Conservation (phyloP, 768 basidiomycete genomes). For the Rhizopogon vesiculosus region DNA sequence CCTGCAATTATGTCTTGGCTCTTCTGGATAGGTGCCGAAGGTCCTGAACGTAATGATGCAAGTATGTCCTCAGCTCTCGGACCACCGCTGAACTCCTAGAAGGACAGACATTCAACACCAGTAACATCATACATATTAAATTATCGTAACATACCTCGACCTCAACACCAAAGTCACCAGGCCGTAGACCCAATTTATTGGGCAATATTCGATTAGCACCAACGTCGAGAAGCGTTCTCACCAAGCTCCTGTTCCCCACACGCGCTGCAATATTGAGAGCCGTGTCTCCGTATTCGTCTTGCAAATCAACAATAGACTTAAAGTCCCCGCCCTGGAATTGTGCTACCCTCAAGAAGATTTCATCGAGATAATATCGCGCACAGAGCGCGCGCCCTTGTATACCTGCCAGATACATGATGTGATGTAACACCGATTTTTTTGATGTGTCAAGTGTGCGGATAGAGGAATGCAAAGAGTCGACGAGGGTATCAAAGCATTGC, state of each 20-base stretch:
- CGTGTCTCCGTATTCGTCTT: constrained; percentile 95
- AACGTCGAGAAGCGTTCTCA: constrained; percentile 83
- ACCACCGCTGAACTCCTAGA: constrained; percentile 65
- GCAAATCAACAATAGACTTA: constrained; percentile 77
- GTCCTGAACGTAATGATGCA: constrained; percentile 65
- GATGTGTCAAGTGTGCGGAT: constrained; percentile 88
- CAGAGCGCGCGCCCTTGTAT: constrained; percentile 81
- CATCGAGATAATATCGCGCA: constrained; percentile 90
- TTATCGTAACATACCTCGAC: constrained; percentile 58
- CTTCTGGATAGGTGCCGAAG: constrained; percentile 77
- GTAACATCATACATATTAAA: background rate
- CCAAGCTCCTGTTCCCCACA: constrained; percentile 85
- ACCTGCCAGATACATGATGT: constrained; percentile 86
- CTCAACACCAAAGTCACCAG: constrained; percentile 94
- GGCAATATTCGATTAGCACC: constrained; percentile 86
- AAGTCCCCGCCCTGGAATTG: constrained; percentile 74
- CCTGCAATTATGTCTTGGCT: constrained; percentile 85
- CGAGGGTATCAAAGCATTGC: constrained; percentile 66
- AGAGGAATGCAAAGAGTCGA: constrained; percentile 60
- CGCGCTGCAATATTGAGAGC: constrained; percentile 93
- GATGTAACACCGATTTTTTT: constrained; percentile 84
- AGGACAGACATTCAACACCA: background rate
- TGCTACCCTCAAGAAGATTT: constrained; percentile 83
- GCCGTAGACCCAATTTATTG: constrained; percentile 90
- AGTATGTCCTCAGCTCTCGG: constrained; percentile 79